phyloP scores from a whole-genome alignment of 1,284 basidiomycete genomes.

The Microbotryum lychnidis-dioicae region DNA sequence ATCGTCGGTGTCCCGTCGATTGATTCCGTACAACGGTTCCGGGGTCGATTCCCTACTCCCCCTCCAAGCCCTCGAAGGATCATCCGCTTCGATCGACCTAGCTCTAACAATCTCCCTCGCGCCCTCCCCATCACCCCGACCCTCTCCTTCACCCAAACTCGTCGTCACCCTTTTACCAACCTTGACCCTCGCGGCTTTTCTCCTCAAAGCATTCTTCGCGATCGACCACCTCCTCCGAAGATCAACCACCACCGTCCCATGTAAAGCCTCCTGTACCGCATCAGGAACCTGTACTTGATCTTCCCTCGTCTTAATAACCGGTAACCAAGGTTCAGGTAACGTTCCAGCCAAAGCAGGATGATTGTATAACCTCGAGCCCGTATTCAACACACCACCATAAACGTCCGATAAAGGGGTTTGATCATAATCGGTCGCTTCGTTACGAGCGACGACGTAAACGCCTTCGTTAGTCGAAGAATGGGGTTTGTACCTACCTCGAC shows the following conservation, averaged over 20 bases:
- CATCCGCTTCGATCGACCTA: slow-evolving; percentile 1
- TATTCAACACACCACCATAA: slow-evolving; percentile 82
- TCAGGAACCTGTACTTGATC: slow-evolving; percentile 12
- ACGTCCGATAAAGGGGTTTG: slow-evolving; percentile 92
- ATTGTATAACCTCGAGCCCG: slow-evolving; percentile 71
- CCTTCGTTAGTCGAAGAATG: slow-evolving; percentile 66
- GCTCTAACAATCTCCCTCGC: background rate
- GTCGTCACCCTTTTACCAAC: background rate
- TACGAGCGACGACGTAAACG: slow-evolving; percentile 64
- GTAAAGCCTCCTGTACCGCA: slow-evolving; percentile 22
- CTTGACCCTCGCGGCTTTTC: background rate
- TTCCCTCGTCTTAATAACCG: slow-evolving; percentile 36
- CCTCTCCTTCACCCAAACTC: background rate
- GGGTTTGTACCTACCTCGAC: slow-evolving; percentile 71
- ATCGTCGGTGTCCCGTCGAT: no score
- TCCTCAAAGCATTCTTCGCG: slow-evolving; percentile 21
- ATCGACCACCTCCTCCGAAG: slow-evolving; percentile 25
- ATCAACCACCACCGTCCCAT: slow-evolving; percentile 24
- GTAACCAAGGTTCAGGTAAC: slow-evolving; percentile 83
- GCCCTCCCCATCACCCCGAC: no score
- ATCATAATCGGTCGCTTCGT: slow-evolving; percentile 84
- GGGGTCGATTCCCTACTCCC: background rate
- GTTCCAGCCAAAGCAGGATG: slow-evolving; percentile 83
- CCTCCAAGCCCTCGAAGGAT: slow-evolving; percentile 1
- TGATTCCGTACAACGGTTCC: background rate